phyloP scores from a whole-genome alignment of 805 yeast genomes.

The Lachancea kluyveri region DNA sequence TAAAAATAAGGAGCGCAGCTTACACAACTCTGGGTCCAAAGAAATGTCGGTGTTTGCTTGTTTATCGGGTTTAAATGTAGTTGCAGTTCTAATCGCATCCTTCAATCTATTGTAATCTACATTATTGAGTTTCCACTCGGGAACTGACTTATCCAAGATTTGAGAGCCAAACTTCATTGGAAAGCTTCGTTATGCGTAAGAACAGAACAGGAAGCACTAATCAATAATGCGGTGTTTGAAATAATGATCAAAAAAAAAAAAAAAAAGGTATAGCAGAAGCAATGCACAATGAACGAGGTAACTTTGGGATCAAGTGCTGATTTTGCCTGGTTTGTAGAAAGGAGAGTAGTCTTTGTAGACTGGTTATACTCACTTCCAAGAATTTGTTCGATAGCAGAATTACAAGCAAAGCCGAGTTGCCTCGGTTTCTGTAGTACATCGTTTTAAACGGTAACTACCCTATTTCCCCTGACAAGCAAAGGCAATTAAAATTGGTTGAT shows the following conservation, averaged over 20 bases:
- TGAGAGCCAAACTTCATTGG: slow-evolving; percentile 84
- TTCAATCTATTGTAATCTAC: slow-evolving; percentile 79
- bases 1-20: slow-evolving; percentile 12
- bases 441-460: no score
- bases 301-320: no score
- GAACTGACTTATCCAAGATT: slow-evolving; percentile 66
- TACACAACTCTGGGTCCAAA: slow-evolving; percentile 8
- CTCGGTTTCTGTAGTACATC: no score
- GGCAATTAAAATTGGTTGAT: no score
- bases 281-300: no score
- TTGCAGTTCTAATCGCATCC: slow-evolving; percentile 52
- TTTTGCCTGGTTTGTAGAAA: no score
- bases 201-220: no score
- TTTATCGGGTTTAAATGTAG: slow-evolving; percentile 23
- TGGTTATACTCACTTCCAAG: no score
- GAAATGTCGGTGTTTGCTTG: neutral
- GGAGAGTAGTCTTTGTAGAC: no score
- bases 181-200: neutral
- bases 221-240: neutral
- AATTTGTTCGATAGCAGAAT: no score
- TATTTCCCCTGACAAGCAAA: no score
- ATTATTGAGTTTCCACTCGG: slow-evolving; percentile 83
- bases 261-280: neutral
- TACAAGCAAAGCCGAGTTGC: no score
- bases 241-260: neutral